Evolutionary conservation across 2,329 filamentous ascomycete genomes (phyloP).

Genomic region (Microdochium bolleyi): DNA sequence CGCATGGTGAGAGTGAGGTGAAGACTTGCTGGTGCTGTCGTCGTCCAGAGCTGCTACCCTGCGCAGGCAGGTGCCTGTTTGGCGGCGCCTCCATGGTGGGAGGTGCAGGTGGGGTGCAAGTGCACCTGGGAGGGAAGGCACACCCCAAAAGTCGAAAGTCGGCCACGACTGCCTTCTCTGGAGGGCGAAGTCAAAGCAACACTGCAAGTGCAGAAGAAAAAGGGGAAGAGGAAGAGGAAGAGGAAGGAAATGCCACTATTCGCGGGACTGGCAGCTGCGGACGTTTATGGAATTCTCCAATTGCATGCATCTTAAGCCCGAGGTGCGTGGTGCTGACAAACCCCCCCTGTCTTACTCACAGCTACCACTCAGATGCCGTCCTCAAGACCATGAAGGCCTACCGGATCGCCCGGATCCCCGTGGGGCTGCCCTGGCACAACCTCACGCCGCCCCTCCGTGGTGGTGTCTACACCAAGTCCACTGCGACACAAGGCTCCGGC

Average conservation of each 20-base stretch:
- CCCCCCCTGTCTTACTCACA: slow-evolving; percentile 25
- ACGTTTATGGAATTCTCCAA: neutral
- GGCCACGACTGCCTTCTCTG: neutral
- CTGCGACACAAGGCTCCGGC: neutral
- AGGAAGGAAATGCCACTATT: neutral
- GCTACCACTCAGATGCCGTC: slow-evolving; percentile 48
- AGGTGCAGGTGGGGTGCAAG: too few relatives aligned
- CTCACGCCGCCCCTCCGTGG: slow-evolving; percentile 51
- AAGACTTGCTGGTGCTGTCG: too few relatives aligned
- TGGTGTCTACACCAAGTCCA: slow-evolving; percentile 29
- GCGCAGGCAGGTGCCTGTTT: too few relatives aligned
- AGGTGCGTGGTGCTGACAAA: neutral
- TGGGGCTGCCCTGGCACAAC: slow-evolving; percentile 45
- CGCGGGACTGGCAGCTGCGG: neutral
- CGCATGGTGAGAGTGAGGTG: too few relatives aligned
- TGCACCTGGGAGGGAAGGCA: too few relatives aligned
- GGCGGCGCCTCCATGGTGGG: too few relatives aligned
- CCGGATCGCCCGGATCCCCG: slow-evolving; percentile 48
- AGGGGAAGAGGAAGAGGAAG: neutral
- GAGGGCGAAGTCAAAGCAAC: too few relatives aligned
- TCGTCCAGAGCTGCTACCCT: too few relatives aligned
- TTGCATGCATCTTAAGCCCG: neutral
- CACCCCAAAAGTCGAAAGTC: too few relatives aligned
- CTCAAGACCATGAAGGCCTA: slow-evolving; percentile 50
- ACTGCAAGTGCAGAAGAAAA: neutral